A percentile compares a stretch with the other conserved stretches of the same genome.
Conservation (phyloP, 1,139 yeast species). For the Scheffersomyces segobiensis region DNA sequence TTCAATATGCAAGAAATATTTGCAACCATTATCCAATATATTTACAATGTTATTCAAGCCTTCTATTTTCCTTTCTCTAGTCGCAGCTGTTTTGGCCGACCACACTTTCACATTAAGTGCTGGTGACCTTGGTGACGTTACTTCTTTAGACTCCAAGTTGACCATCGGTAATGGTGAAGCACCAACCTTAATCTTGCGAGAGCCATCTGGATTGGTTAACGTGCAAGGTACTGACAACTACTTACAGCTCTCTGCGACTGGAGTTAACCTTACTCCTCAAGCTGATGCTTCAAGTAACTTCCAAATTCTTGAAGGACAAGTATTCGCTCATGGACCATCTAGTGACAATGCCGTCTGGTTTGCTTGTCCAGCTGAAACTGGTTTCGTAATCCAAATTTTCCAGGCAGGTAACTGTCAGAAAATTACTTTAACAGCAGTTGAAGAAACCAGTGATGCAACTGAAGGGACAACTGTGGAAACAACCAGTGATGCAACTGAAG, state of each 20-base stretch:
- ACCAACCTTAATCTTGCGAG: conserved; percentile 25
- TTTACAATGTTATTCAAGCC: conserved; percentile 19
- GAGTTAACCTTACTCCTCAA: conserved; percentile 11
- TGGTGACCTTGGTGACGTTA: conserved; percentile 22
- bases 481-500: too few species aligned
- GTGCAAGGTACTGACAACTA: conserved; percentile 17
- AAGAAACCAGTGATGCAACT: not conserved
- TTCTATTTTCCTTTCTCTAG: conserved; percentile 25
- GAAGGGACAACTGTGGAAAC: not conserved
- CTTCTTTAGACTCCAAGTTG: conserved; percentile 14
- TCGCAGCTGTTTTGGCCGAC: conserved; percentile 31
- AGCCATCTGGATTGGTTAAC: conserved; percentile 30
- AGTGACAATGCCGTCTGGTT: conserved; percentile 19
- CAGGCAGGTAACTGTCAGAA: conserved; percentile 15
- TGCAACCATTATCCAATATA: not conserved
- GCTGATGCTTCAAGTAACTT: conserved; percentile 27
- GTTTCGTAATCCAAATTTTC: conserved; percentile 10
- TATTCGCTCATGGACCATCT: conserved; percentile 22
- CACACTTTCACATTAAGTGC: conserved; percentile 29
- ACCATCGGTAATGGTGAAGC: conserved; percentile 18
- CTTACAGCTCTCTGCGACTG: conserved; percentile 16
- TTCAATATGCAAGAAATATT: not conserved
- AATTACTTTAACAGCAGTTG: conserved; percentile 13
- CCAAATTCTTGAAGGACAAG: conserved; percentile 25
- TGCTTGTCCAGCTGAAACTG: conserved; percentile 23